Percentiles rank a stretch among this genome's conserved stretches.
These are phyloP conservation scores for Conoideocrella luteorostrata DNA, from an alignment of 2,329 filamentous ascomycete species.

Conservation along the genomic window DNA sequence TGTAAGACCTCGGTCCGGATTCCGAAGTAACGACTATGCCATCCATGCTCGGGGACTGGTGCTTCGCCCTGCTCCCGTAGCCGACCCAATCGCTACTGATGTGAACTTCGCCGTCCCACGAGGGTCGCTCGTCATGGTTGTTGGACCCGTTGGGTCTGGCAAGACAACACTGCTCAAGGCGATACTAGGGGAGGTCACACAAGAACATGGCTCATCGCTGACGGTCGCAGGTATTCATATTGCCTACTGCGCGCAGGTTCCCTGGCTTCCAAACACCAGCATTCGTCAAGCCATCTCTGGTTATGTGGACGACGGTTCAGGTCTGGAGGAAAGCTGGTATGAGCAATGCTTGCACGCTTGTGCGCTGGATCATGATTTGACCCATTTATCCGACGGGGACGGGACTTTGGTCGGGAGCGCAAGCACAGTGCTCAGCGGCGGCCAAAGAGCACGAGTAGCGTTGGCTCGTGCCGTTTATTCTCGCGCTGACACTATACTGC, in stretches of 20 bases:
- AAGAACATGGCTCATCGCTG: background rate
- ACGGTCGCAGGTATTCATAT: slow-evolving; percentile 2
- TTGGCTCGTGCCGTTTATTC: slow-evolving; percentile 87
- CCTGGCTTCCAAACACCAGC: slow-evolving; percentile 15
- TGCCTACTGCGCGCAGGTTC: slow-evolving; percentile 14
- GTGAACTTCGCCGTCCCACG: slow-evolving; percentile 5
- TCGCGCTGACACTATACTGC: slow-evolving; percentile 77
- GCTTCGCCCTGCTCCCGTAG: slow-evolving; percentile 1
- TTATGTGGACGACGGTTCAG: background rate
- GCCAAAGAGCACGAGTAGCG: slow-evolving; percentile 82
- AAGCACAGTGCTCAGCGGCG: slow-evolving; percentile 83
- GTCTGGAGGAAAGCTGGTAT: slow-evolving; percentile 9
- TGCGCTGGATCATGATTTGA: slow-evolving; percentile 76
- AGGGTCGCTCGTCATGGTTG: slow-evolving; percentile 5
- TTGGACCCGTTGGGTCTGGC: slow-evolving; percentile 12
- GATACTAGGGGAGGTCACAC: slow-evolving; percentile 15
- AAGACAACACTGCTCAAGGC: slow-evolving; percentile 16
- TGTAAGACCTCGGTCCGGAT: no score
- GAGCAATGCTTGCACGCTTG: slow-evolving; percentile 50
- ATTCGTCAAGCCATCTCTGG: slow-evolving; percentile 15
- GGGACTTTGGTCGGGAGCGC: slow-evolving; percentile 87
- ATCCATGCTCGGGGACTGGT: slow-evolving; percentile 1
- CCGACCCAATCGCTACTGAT: slow-evolving; percentile 1
- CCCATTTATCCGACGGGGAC: slow-evolving; percentile 79
- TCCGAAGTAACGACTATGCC: no score